Percentiles rank a stretch among this genome's conserved stretches.
These are phyloP conservation scores for Verticillium tricorpus DNA, from an alignment of 2,329 filamentous ascomycete genomes.

Conservation along the genomic window DNA sequence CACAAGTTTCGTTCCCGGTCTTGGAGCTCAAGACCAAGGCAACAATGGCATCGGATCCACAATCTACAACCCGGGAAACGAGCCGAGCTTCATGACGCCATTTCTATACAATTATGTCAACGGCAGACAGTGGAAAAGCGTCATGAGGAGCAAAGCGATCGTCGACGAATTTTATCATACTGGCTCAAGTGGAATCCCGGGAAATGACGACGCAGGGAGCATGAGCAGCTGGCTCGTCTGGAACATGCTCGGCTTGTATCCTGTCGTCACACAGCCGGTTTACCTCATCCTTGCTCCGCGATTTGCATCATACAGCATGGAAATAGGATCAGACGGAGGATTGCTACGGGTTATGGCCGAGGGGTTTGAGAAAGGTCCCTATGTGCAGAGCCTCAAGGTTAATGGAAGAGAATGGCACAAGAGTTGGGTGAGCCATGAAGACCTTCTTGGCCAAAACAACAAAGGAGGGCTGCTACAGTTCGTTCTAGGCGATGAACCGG, in stretches of 20 bases:
- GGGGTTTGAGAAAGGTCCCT: slow-evolving; percentile 40
- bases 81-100: slow-evolving; percentile 50
- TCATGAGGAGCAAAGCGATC: slow-evolving; percentile 42
- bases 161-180: slow-evolving; percentile 44
- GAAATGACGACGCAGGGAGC: slow-evolving; percentile 54
- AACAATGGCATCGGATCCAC: slow-evolving; percentile 35
- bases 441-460: slow-evolving; percentile 31
- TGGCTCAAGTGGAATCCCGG: slow-evolving; percentile 44
- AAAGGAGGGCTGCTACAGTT: slow-evolving; percentile 44
- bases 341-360: slow-evolving; percentile 40
- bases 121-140: slow-evolving; percentile 44
- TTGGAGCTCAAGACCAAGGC: slow-evolving; percentile 44
- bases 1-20: slow-evolving; percentile 24
- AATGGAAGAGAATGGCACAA: slow-evolving; percentile 46
- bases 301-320: slow-evolving; percentile 43
- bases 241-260: slow-evolving; percentile 51
- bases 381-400: slow-evolving; percentile 47
- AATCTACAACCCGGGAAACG: slow-evolving; percentile 52
- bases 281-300: slow-evolving; percentile 48
- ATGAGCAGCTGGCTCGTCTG: slow-evolving; percentile 56
- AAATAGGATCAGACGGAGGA: slow-evolving; percentile 32
- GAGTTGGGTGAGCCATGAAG: slow-evolving; percentile 52
- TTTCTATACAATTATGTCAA: slow-evolving; percentile 53
- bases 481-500: slow-evolving; percentile 23
- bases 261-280: slow-evolving; percentile 51